Evolutionary conservation across 768 basidiomycete species (phyloP).

Genomic region (Pisolithus marmoratus): DNA sequence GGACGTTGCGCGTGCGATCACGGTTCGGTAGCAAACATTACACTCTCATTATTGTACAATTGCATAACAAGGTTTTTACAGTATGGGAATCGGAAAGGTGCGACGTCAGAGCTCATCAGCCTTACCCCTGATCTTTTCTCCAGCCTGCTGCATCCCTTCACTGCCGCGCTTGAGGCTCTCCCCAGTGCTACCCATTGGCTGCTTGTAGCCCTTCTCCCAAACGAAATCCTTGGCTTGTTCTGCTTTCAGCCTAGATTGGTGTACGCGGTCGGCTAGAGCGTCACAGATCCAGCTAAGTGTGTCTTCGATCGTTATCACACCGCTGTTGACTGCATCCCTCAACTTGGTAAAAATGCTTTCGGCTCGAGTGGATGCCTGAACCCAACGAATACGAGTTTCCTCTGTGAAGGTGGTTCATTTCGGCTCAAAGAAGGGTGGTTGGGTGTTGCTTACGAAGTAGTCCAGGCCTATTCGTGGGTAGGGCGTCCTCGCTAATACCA

Average conservation of each 20-base stretch:
- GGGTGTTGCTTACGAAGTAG: constrained; percentile 61
- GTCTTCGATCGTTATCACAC: constrained; percentile 73
- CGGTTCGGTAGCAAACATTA: not conserved
- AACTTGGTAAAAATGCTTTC: constrained; percentile 57
- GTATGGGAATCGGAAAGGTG: no score
- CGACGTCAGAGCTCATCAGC: constrained; percentile 28
- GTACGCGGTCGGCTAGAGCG: constrained; percentile 12
- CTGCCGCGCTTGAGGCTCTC: constrained; percentile 18
- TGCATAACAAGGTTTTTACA: no score
- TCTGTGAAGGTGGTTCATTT: constrained; percentile 33
- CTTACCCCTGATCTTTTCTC: constrained; percentile 21
- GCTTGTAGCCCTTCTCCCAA: constrained; percentile 16
- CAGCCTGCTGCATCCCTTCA: constrained; percentile 18
- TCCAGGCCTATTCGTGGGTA: constrained; percentile 64
- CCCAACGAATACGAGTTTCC: constrained; percentile 76
- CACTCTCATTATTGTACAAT: no score
- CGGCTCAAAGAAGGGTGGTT: not conserved
- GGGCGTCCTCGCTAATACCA: constrained; percentile 62
- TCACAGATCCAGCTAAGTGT: constrained; percentile 14
- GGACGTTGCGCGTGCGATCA: not conserved
- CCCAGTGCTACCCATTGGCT: constrained; percentile 16
- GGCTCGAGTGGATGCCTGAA: constrained; percentile 54
- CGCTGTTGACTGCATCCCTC: constrained; percentile 57
- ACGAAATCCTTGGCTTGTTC: constrained; percentile 18
- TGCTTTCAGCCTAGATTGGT: constrained; percentile 19